These are phyloP conservation scores for Tolypocladium nubicola DNA, from an alignment of 2,329 filamentous ascomycete species.

Conservation along the genomic window DNA sequence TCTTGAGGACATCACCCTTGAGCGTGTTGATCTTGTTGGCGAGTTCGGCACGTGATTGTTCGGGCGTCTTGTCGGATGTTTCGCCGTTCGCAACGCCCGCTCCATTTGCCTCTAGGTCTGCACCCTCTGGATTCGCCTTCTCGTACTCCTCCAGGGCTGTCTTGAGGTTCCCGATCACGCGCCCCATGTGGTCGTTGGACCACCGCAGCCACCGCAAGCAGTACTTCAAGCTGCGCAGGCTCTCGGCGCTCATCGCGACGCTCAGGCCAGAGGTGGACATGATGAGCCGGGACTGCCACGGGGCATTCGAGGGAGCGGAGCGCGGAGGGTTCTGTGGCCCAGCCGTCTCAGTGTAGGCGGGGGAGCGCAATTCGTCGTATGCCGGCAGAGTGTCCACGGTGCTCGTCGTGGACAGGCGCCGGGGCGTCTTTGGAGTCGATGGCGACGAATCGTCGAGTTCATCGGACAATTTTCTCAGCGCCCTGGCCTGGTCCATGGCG, in stretches of 20 bases:
- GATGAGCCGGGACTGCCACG: conserved; percentile 76
- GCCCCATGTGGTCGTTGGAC: conserved; percentile 72
- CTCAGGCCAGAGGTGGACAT: conserved; percentile 86
- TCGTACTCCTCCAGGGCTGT: conserved; percentile 75
- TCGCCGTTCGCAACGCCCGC: neutral
- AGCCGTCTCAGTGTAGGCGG: conserved; percentile 57
- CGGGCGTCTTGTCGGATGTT: conserved; percentile 9
- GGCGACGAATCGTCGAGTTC: conserved; percentile 14
- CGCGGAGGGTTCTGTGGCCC: conserved; percentile 17
- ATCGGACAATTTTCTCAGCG: conserved; percentile 1
- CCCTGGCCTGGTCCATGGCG: neutral
- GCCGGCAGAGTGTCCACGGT: conserved; percentile 69
- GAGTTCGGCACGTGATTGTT: conserved; percentile 29
- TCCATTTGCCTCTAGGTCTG: conserved; percentile 1
- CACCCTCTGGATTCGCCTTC: conserved; percentile 13
- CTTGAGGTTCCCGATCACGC: conserved; percentile 64
- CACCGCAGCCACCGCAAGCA: conserved; percentile 71
- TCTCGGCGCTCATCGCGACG: conserved; percentile 84
- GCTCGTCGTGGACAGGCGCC: conserved; percentile 54
- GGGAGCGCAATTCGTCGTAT: conserved; percentile 70
- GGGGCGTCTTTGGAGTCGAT: conserved; percentile 21
- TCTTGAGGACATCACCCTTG: conserved; percentile 63
- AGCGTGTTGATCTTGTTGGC: conserved; percentile 56
- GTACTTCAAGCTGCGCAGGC: conserved; percentile 71
- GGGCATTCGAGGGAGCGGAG: conserved; percentile 17